A percentile compares a stretch with the other conserved stretches of the same genome.
phyloP scores from a whole-genome alignment of 257 asterid genomes.

The Perilla frutescens region DNA sequence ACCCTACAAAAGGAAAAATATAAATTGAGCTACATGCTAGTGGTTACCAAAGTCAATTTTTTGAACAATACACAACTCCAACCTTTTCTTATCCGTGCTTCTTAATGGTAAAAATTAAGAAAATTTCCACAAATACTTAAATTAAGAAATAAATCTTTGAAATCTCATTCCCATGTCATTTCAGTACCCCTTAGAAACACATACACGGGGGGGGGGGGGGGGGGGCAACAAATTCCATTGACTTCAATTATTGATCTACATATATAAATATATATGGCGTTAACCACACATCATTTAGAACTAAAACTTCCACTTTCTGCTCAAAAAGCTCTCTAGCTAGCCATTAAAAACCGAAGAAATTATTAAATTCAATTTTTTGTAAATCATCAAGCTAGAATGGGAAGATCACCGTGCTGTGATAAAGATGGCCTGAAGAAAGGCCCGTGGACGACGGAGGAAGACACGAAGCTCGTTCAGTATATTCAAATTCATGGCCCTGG shows the following conservation, averaged over 20 bases:
- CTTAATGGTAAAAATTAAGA: slow-evolving; percentile 12
- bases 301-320: slow-evolving; percentile 38
- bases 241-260: slow-evolving; percentile 53
- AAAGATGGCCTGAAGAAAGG: slow-evolving; percentile 81
- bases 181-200: slow-evolving; percentile 23
- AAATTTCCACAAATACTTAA: not conserved
- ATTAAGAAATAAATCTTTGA: not conserved
- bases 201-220: slow-evolving; percentile 30
- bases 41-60: slow-evolving; percentile 7
- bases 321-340: not conserved
- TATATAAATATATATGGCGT: slow-evolving; percentile 38
- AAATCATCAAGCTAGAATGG: slow-evolving; percentile 52
- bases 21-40: no score
- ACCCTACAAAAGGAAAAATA: no score
- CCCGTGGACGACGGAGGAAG: slow-evolving; percentile 91
- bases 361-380: no score
- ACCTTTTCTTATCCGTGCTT: not conserved
- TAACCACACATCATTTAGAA: slow-evolving; percentile 40
- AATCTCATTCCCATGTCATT: not conserved
- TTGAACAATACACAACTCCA: not conserved
- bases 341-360: not conserved
- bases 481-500: slow-evolving; percentile 74
- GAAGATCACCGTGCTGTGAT: slow-evolving; percentile 87
- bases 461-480: slow-evolving; percentile 57
- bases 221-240: slow-evolving; percentile 88